Evolutionary conservation across 2,329 filamentous ascomycete genomes (phyloP), one percentile per base, ranked within the genome.

Genomic region (Sordariomycetes sp.): DNA sequence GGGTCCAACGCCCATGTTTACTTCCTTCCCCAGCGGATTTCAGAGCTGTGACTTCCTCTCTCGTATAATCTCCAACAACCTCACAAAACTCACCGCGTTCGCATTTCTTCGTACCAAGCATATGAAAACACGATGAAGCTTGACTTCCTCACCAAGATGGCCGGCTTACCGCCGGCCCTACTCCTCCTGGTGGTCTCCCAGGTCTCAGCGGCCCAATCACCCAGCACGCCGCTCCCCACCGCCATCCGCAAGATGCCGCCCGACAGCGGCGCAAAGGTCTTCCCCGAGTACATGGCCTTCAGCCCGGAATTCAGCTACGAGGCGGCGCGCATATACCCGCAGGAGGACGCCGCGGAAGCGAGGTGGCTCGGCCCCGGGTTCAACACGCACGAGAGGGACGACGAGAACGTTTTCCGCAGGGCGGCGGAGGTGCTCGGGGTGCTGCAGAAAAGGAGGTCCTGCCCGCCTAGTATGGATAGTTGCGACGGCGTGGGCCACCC

Each of bases 261-360:
- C 5, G 85, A 90, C 66, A 80, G 83, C 55, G 81, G 81, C 60
- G 86, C 89, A 67, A 94, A 90, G 77, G 86, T 93, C 67, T 82
- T 85, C 63, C 74, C 85, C 59, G 79, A 88, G 52, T 87, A 90
- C 68, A 85, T 77, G 63, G 77, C 74, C 62, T 82, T 82, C 64
- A 61, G 62, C 54, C 35, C 60, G 22, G 61, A 43, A 58, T 51
- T 55, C 59, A 48, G 25, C 28, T 58, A 54, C 56, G 59, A 64
- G 61, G 56, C 54, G 20, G 63, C 69, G 37, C 60, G 69, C 2
- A 60, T 68, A 28, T 60, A 64, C 1, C 65, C 68, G 2, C 65
- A 59, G 50, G 66, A 71, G 58, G 65, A 68, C 50, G 65, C 67
- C 28, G 52, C 52, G 59, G 5, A 53, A 53, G 18, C n/a, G 58